phyloP scores from a whole-genome alignment of 768 basidiomycete species.

The Russula sp. region DNA sequence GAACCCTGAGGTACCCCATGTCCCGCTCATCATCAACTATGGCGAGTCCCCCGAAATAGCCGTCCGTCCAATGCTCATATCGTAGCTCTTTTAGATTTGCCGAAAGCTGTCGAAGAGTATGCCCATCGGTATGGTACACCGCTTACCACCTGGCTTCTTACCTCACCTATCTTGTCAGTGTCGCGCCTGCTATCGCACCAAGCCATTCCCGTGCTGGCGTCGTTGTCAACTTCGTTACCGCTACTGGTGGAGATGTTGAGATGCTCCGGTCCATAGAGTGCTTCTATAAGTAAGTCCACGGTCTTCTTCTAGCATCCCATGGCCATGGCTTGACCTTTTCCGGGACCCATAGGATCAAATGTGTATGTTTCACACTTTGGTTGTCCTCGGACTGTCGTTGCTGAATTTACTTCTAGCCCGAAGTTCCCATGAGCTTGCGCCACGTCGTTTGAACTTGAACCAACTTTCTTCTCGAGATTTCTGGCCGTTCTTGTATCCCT shows the following conservation, averaged over 20 bases:
- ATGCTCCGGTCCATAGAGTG: constrained; percentile 98
- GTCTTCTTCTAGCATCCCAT: not conserved
- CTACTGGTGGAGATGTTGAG: constrained; percentile 96
- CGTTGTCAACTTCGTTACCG: constrained; percentile 94
- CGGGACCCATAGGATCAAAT: constrained; percentile 49
- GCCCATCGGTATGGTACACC: constrained; percentile 66
- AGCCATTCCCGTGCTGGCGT: constrained; percentile 84
- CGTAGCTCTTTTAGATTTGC: constrained; percentile 52
- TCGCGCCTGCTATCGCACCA: constrained; percentile 82
- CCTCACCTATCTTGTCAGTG: constrained; percentile 39
- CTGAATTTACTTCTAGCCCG: constrained; percentile 51
- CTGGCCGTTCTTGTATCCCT: constrained; percentile 75
- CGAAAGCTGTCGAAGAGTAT: constrained; percentile 96
- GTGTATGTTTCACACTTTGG: constrained; percentile 46
- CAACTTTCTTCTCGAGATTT: constrained; percentile 33
- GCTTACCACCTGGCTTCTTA: constrained; percentile 11
- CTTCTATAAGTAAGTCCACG: constrained; percentile 76
- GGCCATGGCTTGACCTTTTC: constrained; percentile 7
- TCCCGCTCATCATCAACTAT: constrained; percentile 94
- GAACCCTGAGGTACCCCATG: constrained; percentile 79
- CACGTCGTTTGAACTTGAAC: constrained; percentile 66
- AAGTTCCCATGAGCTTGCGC: constrained; percentile 86
- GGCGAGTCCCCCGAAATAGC: constrained; percentile 38
- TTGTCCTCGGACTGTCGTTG: not conserved
- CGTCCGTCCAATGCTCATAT: not conserved